Evolutionary conservation across 2,329 filamentous ascomycete species (phyloP).

Genomic region (Cytospora piceicola): DNA sequence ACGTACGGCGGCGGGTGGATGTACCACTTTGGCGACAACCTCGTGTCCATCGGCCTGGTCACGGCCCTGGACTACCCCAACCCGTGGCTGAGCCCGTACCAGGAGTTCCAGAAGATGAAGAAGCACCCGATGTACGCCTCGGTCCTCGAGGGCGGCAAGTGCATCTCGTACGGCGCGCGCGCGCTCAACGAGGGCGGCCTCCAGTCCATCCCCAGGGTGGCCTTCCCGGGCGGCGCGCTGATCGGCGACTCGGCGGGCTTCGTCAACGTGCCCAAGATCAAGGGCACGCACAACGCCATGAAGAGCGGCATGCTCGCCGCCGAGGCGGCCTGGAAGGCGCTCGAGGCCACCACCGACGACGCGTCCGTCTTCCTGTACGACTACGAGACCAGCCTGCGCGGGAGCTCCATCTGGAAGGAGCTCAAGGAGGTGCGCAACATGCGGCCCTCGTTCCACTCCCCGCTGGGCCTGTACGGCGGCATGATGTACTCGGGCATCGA

Average conservation of each 20-base stretch:
- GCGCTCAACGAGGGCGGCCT: slow-evolving; percentile 94
- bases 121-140: slow-evolving; percentile 88
- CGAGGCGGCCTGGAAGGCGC: slow-evolving; percentile 82
- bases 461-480: slow-evolving; percentile 86
- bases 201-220: slow-evolving; percentile 95
- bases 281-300: slow-evolving; percentile 98
- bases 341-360: slow-evolving; percentile 57
- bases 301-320: slow-evolving; percentile 95
- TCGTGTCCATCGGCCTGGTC: slow-evolving; percentile 89
- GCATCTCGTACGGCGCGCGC: slow-evolving; percentile 92
- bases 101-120: slow-evolving; percentile 98
- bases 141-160: slow-evolving; percentile 93
- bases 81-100: slow-evolving; percentile 93
- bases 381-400: slow-evolving; percentile 87
- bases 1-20: slow-evolving; percentile 98
- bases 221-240: slow-evolving; percentile 92
- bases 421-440: slow-evolving; percentile 96
- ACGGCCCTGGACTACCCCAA: slow-evolving; percentile 95
- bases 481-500: slow-evolving; percentile 92
- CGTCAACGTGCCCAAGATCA: slow-evolving; percentile 97
- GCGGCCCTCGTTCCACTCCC: slow-evolving; percentile 89
- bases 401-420: slow-evolving; percentile 90
- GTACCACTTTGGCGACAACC: slow-evolving; percentile 98
- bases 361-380: slow-evolving; percentile 89
- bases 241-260: slow-evolving; percentile 97